Percentiles rank a stretch among this genome's conserved stretches.
These are phyloP conservation scores for Arxiozyma bovina DNA, from an alignment of 1,139 yeast species.

Conservation along the genomic window DNA sequence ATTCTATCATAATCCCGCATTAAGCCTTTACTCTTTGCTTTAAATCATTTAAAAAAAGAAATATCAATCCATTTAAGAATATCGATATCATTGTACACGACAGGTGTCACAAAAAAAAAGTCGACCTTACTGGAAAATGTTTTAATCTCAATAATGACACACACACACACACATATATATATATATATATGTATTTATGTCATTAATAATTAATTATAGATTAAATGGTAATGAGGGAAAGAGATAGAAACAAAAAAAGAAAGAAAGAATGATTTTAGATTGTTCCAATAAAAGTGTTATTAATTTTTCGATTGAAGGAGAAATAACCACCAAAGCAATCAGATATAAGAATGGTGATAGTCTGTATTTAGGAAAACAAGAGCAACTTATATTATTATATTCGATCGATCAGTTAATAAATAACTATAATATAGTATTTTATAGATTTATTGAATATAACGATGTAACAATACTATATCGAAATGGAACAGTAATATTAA, in stretches of 20 bases:
- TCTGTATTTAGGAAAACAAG: too few species aligned
- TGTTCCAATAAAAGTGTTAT: not conserved
- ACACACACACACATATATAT: not conserved
- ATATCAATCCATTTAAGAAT: not conserved
- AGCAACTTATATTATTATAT: not conserved
- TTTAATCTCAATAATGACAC: too few species aligned
- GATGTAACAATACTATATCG: not conserved
- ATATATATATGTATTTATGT: not conserved
- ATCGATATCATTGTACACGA: not conserved
- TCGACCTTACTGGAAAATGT: not conserved
- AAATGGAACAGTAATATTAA: not conserved
- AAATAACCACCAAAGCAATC: not conserved
- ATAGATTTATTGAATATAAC: not conserved
- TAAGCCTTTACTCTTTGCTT: too few species aligned
- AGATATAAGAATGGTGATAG: not conserved
- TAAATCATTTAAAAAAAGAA: not conserved
- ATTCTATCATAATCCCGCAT: not conserved
- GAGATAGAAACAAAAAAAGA: not conserved
- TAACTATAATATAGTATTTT: not conserved
- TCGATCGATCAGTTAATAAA: not conserved
- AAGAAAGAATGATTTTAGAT: not conserved
- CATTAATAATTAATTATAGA: not conserved
- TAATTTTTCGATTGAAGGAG: not conserved
- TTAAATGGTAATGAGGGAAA: not conserved
- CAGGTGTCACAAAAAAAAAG: not conserved